Conservation (phyloP, 805 yeast genomes). For the Metschnikowia hibisci region DNA sequence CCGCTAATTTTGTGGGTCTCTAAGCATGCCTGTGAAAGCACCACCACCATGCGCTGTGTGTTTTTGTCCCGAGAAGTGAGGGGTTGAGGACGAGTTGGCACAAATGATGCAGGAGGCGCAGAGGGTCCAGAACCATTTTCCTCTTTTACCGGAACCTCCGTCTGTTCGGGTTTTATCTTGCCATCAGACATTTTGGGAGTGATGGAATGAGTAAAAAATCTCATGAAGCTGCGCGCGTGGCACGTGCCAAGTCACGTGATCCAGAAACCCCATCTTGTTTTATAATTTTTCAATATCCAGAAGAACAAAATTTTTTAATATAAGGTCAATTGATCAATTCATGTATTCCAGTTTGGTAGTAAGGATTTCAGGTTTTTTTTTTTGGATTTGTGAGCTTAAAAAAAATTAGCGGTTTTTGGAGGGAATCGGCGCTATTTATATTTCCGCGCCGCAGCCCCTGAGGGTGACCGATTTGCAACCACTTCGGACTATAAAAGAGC, state of each 20-base stretch:
- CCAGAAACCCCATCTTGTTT: no score
- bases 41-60: constrained; percentile 86
- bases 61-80: constrained; percentile 80
- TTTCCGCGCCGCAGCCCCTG: constrained; percentile 2
- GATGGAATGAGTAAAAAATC: constrained; percentile 3
- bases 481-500: not conserved
- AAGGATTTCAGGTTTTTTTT: no score
- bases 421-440: not conserved
- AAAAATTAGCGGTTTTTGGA: no score
- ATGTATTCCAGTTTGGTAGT: no score
- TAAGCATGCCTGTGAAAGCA: constrained; percentile 91
- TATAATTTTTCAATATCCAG: no score
- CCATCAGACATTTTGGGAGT: constrained; percentile 2
- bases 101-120: constrained; percentile 55
- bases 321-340: no score
- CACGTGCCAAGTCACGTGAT: no score
- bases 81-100: constrained; percentile 82
- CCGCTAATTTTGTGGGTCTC: constrained; percentile 90
- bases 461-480: constrained; percentile 1
- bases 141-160: not conserved
- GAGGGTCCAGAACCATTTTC: constrained; percentile 1
- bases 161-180: constrained; percentile 3
- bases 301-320: no score
- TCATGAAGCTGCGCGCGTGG: constrained; percentile 1
- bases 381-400: no score